Evolutionary conservation across 306 rosid species (phyloP), one percentile per base, ranked within the genome.

Genomic region (Lupinus albus): DNA sequence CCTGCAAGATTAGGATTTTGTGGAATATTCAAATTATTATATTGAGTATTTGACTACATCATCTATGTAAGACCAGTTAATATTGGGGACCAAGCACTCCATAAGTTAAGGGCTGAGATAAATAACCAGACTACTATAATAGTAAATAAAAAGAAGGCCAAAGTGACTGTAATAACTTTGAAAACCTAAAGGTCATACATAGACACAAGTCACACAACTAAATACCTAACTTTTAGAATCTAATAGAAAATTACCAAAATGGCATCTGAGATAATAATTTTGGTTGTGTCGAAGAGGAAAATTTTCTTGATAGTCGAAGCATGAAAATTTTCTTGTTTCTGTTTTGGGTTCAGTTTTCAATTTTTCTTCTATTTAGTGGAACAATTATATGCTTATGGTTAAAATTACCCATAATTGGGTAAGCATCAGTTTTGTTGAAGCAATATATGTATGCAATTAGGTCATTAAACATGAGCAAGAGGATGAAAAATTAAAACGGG

Each of bases 1-100:
- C n/a, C 32, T 54, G 49, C 61, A 67, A 35, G 61, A 35, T 67
- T 60, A 11, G 10, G 49, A 9, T 9, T 16, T 51, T 51, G 45
- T 20, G 63, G 63, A 68, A 39, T 69, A 30, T 28, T 69, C 56
- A 15, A 38, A 41, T 64, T 65, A 50, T 50, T 17, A 11, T 66
- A 49, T 66, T 49, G 33, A 32, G 12, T 35, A 66, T 8, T 33
- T 32, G 60, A 49, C 50, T 66, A 35, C 5, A 15, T 50, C 18
- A 11, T 35, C 11, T 33, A 13, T 13, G 11, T 6, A 48, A 6
- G 15, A 44, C 47, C 32, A 15, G 46, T 48, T 16, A 48, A 30
- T 10, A 58, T 46, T 9, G 16, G 28, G 56, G 45, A 33, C 7
- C 14, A 2, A 44, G 17, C 47, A 46, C 15, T 14, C 45, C 70